A percentile compares a stretch with the other conserved stretches of the same genome.
Evolutionary conservation across 345 rosid genomes (phyloP).

Genomic region (Arabis hirsuta): DNA sequence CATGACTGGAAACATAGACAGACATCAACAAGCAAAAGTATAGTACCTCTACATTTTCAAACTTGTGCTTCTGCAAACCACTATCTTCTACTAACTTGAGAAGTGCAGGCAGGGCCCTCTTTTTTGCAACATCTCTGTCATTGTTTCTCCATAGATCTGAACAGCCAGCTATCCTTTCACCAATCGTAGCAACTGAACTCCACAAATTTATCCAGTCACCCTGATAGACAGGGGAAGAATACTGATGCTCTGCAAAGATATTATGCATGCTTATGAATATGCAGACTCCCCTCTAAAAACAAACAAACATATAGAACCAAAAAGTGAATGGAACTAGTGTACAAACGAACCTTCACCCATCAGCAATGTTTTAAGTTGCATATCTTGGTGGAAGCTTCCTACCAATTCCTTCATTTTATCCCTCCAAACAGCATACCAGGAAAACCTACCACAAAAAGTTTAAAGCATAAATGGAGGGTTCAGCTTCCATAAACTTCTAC

Average conservation of each 20-base stretch:
- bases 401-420: constrained; percentile 45
- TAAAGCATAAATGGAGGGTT: constrained; percentile 24
- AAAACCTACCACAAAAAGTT: constrained; percentile 51
- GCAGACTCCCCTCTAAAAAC: background rate
- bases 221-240: constrained; percentile 45
- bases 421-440: constrained; percentile 67
- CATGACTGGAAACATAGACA: constrained; percentile 31
- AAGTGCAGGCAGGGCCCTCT: constrained; percentile 70
- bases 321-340: constrained; percentile 11
- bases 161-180: constrained; percentile 52
- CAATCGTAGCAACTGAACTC: constrained; percentile 58
- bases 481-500: constrained; percentile 19
- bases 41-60: constrained; percentile 65
- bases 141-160: constrained; percentile 71
- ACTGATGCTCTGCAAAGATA: constrained; percentile 49
- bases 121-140: constrained; percentile 61
- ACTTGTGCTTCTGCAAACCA: constrained; percentile 83
- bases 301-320: constrained; percentile 14
- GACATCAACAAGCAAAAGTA: constrained; percentile 8
- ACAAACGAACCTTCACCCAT: constrained; percentile 51
- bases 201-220: constrained; percentile 62
- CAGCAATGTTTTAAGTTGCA: constrained; percentile 45
- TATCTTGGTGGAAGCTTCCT: constrained; percentile 45
- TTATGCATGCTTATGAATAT: constrained; percentile 30
- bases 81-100: constrained; percentile 69